Evolutionary conservation across 2,329 filamentous ascomycete genomes (phyloP), one percentile per base, ranked within the genome.

Genomic region (Colletotrichum tabaci): DNA sequence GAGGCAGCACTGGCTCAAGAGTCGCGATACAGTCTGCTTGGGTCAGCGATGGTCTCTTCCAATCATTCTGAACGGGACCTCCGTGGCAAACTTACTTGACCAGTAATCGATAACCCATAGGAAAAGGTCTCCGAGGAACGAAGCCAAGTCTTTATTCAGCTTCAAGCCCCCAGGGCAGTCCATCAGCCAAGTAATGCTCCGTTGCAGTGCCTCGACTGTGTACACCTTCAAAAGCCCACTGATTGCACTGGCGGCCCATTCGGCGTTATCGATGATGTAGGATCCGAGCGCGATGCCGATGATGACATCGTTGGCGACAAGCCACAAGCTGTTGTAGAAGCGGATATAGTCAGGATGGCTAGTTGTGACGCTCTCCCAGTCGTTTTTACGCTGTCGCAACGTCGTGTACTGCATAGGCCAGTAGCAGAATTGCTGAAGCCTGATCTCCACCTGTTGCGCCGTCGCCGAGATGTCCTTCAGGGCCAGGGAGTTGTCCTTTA

Each of bases 61-160:
- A 23, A 26, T 55, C 21, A 35, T 35, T 35, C 30, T 35, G 8
- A 2, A 35, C 2, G 30, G 40, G 42, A 53, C 9, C 42, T 38
- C 26, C n/a, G 21, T 26, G 30, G 30, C 8, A 35, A 47, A 84
- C 89, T 80, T 84, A 94, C 93, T 93, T 68, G 94, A 93, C 96
- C 96, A 99, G 79, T 98, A 97, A 75, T 98, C 95, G 75, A 99
- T 98, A 58, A 99, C 96, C 96, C 96, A 99, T 3, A 98, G 86
- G 79, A 99, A 99, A 3, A 99, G 84, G 78, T 98, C 96, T 74
- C 96, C 96, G 15, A 99, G 88, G 77, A 99, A 99, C n/a, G 90
- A 89, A 2, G 95, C 96, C 49, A 99, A 86, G 81, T 99, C 96
- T 66, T 91, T 95, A 80, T 99, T 99, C 47, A 99, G 88, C 82